phyloP scores from a whole-genome alignment of 1,284 basidiomycete genomes.

The Irpex sp. region DNA sequence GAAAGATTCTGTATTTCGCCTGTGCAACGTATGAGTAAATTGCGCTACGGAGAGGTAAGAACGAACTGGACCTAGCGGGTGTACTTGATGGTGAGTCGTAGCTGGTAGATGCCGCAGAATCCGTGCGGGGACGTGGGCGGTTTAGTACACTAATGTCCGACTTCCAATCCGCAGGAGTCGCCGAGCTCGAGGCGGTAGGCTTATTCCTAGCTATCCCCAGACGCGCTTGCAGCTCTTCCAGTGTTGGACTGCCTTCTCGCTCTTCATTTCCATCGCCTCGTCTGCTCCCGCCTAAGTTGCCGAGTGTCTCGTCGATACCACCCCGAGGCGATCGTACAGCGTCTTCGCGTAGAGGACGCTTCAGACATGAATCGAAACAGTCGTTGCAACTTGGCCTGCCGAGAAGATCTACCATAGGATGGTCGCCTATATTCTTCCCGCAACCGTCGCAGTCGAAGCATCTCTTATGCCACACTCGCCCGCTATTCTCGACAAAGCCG shows the following conservation, averaged over 20 bases:
- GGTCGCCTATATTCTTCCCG: slow-evolving; percentile 64
- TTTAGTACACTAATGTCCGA: background rate
- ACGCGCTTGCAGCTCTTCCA: slow-evolving; percentile 54
- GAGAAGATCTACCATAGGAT: slow-evolving; percentile 76
- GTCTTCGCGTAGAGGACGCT: slow-evolving; percentile 28
- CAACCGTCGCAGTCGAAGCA: slow-evolving; percentile 76
- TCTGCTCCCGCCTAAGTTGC: slow-evolving; percentile 2
- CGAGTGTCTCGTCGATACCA: background rate
- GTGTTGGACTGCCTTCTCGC: slow-evolving; percentile 59
- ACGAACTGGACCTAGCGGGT: background rate
- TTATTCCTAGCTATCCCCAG: slow-evolving; percentile 36
- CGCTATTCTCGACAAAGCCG: slow-evolving; percentile 65
- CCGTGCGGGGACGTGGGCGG: background rate
- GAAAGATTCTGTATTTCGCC: background rate
- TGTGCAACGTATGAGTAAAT: background rate
- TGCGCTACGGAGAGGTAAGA: background rate
- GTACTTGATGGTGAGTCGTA: background rate
- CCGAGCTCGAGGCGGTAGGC: slow-evolving; percentile 23
- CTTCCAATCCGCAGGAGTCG: slow-evolving; percentile 15
- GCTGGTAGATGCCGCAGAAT: background rate
- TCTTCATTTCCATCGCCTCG: background rate
- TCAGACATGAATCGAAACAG: slow-evolving; percentile 73
- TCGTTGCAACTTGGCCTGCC: slow-evolving; percentile 72
- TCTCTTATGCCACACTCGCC: slow-evolving; percentile 71
- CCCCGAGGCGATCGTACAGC: background rate